phyloP scores from a whole-genome alignment of 805 yeast genomes.

The Pichia nakasei region DNA sequence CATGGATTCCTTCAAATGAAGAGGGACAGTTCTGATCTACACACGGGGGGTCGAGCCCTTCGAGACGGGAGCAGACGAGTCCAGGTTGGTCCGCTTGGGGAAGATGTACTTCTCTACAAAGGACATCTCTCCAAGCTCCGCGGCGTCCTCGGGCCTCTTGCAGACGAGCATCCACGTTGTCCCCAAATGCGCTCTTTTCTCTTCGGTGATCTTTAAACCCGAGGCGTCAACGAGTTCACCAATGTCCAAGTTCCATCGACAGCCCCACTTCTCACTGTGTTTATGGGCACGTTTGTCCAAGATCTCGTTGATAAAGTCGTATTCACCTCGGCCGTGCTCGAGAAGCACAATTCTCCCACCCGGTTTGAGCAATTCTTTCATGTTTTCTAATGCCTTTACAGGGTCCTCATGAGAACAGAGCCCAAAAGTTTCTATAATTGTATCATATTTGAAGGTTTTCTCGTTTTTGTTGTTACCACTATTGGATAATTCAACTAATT shows the following conservation, averaged over 20 bases:
- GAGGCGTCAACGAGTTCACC: constrained; percentile 78
- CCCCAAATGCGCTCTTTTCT: constrained; percentile 78
- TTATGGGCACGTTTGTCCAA: constrained; percentile 77
- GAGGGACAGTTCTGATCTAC: too few relatives aligned
- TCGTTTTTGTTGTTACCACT: constrained; percentile 10
- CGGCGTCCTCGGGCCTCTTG: constrained; percentile 61
- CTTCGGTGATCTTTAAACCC: constrained; percentile 75
- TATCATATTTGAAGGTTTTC: constrained; percentile 63
- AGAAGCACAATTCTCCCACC: constrained; percentile 81
- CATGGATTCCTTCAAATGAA: too few relatives aligned
- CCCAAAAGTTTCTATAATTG: constrained; percentile 90
- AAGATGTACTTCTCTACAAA: constrained; percentile 42
- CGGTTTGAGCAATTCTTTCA: constrained; percentile 67
- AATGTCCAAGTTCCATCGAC: constrained; percentile 94
- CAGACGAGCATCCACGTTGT: constrained; percentile 84
- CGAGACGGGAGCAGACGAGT: constrained; percentile 17
- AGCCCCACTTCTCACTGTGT: constrained; percentile 89
- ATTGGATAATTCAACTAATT: constrained; percentile 43
- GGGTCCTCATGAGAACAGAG: constrained; percentile 95
- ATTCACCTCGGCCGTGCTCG: constrained; percentile 89
- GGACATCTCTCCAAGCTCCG: constrained; percentile 37
- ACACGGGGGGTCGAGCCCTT: too few relatives aligned
- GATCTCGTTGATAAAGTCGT: constrained; percentile 66
- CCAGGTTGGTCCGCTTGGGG: constrained; percentile 23
- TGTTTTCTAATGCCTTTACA: constrained; percentile 65